A percentile compares a stretch with the other conserved stretches of the same genome.
These are phyloP conservation scores for Tricholoma sp. DNA, from an alignment of 768 basidiomycete species.

Conservation along the genomic window DNA sequence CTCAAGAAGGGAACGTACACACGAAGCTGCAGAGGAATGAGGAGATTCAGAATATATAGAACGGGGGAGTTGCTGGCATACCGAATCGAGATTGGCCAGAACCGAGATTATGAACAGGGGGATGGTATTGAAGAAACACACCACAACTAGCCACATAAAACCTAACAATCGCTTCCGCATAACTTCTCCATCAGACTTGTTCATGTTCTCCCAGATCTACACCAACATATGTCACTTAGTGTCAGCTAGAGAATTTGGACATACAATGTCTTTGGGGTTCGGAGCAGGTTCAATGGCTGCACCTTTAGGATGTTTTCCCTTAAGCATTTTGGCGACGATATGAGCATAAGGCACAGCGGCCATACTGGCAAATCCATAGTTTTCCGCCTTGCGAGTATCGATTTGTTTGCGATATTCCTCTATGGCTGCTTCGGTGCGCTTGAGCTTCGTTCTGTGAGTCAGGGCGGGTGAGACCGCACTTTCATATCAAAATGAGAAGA, in stretches of 20 bases:
- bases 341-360: conserved; percentile 86
- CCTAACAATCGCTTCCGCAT: conserved; percentile 66
- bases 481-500: not conserved
- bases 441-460: conserved; percentile 39
- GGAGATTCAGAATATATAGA: not conserved
- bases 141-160: conserved; percentile 66
- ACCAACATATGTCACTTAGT: not conserved
- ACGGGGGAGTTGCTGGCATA: conserved; percentile 28
- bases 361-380: conserved; percentile 90
- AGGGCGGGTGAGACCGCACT: conserved; percentile 4
- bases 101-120: conserved; percentile 88
- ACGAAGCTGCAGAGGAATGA: conserved; percentile 41
- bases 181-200: conserved; percentile 61
- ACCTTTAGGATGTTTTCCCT: conserved; percentile 67
- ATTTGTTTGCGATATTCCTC: conserved; percentile 70
- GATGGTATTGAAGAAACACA: conserved; percentile 94
- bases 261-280: conserved; percentile 83
- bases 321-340: conserved; percentile 68
- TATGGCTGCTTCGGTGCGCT: conserved; percentile 68
- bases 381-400: conserved; percentile 74
- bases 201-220: conserved; percentile 90
- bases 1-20: conserved; percentile 71
- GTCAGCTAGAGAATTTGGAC: not conserved
- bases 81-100: conserved; percentile 83
- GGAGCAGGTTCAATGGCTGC: conserved; percentile 71